Evolutionary conservation across 139 green algal species (phyloP).

Genomic region (Zygnema circumcarinatum): DNA sequence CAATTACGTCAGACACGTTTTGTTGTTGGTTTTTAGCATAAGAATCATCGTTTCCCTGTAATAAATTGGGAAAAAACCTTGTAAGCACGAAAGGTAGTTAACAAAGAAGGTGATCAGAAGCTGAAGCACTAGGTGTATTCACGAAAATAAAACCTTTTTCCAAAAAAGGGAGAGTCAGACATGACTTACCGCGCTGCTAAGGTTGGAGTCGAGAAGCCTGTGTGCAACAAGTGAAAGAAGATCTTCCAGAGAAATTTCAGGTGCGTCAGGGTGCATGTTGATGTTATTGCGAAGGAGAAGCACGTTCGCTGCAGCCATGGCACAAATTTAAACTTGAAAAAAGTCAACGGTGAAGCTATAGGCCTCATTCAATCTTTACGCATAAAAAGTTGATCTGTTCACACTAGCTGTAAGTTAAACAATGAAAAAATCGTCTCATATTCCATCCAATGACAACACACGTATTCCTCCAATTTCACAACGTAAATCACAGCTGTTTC

Average conservation of each 20-base stretch:
- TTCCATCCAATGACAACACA: neutral
- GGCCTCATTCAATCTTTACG: too few relatives aligned
- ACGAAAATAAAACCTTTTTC: neutral
- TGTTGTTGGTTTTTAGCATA: conserved; percentile 71
- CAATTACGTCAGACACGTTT: conserved; percentile 76
- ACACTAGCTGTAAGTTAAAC: too few relatives aligned
- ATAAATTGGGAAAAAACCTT: conserved; percentile 55
- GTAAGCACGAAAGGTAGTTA: neutral
- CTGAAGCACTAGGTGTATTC: neutral
- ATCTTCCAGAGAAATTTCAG: conserved; percentile 47
- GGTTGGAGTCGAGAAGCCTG: conserved; percentile 49
- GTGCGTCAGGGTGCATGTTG: conserved; percentile 19
- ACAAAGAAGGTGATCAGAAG: neutral
- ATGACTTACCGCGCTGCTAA: conserved; percentile 10
- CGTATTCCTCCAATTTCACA: neutral
- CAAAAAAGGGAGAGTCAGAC: neutral
- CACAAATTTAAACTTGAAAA: conserved; percentile 14
- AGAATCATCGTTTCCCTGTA: conserved; percentile 52
- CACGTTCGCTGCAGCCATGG: conserved; percentile 55
- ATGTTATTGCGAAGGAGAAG: conserved; percentile 55
- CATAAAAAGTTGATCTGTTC: too few relatives aligned
- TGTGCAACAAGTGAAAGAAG: conserved; percentile 55
- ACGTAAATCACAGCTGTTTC: neutral
- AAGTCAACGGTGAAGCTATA: too few relatives aligned
- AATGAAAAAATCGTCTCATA: neutral